Base-by-base conservation (phyloP, 106 monocot genomes). In the Dioscorea zingiberensis region DNA sequence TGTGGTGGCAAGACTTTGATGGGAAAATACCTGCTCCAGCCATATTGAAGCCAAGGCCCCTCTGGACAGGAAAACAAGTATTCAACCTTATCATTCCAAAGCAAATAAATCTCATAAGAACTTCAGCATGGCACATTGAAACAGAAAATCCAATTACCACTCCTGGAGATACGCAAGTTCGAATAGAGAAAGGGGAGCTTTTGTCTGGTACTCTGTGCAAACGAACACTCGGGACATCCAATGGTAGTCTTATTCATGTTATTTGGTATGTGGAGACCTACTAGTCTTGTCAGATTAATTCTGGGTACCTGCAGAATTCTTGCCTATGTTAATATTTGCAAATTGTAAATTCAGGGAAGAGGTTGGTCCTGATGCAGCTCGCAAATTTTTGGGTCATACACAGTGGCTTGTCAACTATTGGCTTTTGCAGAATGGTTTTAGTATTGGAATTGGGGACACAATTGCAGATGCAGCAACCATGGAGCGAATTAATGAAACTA, bases 1-100 rank as follows among this genome's bases (percentile, higher is more conserved):
- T 98, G 97, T 98, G 97, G 97, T 98, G 97, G 97, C 88, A 98
- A 72, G 92, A 98, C 58, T 98, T 98, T 64, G 97, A 98, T 77
- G 97, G 97, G 27, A 92, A 92, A 77, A 69, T 98, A 22, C 92
- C 97, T 63, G 88, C 97, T 54, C 97, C 97, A 47, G 86, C 92
- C 60, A 89, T 98, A 78, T 69, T 92, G 55, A 98, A 98, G 55
- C 97, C 97, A n/a, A 80, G 82, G 66, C 97, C 97, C 55, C 53
- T 98, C 44, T 98, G 97, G 97, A 98, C 97, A 8, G 97, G 97
- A 58, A 98, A 98, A 68, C 97, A 98, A 73, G 97, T 98, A 4
- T 98, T 98, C 58, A 98, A 92, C 74, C 86, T 98, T 44, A 98
- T 98, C 68, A 98, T 98, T 48, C 97, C 97, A 10, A 98, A 98